Percentiles rank a stretch among this genome's conserved stretches.
These are phyloP conservation scores for Isabelozyma heimii DNA, from an alignment of 805 yeast genomes.

Conservation along the genomic window DNA sequence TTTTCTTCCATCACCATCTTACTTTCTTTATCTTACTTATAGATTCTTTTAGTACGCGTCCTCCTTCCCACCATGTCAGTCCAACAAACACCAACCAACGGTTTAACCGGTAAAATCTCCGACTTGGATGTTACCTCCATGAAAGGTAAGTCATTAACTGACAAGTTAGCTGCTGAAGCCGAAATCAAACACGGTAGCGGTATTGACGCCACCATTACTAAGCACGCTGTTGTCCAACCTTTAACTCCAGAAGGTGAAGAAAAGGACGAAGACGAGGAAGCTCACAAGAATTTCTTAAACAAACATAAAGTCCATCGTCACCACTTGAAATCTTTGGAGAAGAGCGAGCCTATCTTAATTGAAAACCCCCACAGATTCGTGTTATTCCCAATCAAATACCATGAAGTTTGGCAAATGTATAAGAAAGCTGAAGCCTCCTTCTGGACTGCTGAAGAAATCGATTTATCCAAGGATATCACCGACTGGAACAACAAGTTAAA, in stretches of 20 bases:
- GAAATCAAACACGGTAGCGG: constrained; percentile 30
- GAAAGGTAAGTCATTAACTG: constrained; percentile 38
- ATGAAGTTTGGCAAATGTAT: constrained; percentile 98
- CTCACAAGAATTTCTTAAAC: constrained; percentile 56
- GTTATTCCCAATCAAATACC: constrained; percentile 92
- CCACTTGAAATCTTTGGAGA: constrained; percentile 68
- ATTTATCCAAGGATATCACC: constrained; percentile 81
- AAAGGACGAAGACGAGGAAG: constrained; percentile 27
- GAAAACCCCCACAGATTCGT: constrained; percentile 91
- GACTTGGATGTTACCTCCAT: constrained; percentile 32
- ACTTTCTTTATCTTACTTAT: background rate
- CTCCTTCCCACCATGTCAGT: constrained; percentile 37
- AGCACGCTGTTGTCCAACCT: constrained; percentile 16
- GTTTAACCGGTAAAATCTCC: constrained; percentile 44
- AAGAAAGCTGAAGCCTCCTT: constrained; percentile 99
- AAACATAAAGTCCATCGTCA: constrained; percentile 72
- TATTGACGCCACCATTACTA: constrained; percentile 18
- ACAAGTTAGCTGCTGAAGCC: constrained; percentile 42
- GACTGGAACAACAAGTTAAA: constrained; percentile 92
- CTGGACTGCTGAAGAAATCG: constrained; percentile 99
- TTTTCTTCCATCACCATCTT: background rate
- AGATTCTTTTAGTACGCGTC: background rate
- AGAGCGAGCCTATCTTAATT: constrained; percentile 80
- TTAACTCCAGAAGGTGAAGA: constrained; percentile 15
- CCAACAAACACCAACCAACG: constrained; percentile 60